Conservation (phyloP, 148 eudicot species). For the Chenopodium suecicum region DNA sequence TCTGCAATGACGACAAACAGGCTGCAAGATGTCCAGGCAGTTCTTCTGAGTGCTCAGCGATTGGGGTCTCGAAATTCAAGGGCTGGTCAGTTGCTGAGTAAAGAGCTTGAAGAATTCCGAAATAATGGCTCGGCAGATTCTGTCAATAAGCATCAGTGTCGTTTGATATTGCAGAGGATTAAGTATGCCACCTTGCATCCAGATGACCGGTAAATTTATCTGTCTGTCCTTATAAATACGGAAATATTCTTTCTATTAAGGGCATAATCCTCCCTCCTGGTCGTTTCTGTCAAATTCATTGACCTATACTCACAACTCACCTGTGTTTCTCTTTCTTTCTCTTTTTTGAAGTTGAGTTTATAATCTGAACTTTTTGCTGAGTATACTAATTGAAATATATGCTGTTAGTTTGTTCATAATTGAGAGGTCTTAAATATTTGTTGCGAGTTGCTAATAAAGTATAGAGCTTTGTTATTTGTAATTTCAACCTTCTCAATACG, state of each 20-base stretch:
- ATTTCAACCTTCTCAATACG: background rate
- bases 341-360: no score
- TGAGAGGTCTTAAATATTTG: background rate
- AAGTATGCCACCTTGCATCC: constrained; percentile 74
- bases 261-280: background rate
- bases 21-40: constrained; percentile 95
- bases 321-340: background rate
- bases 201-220: constrained; percentile 53
- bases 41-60: constrained; percentile 82
- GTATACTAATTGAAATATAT: no score
- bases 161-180: constrained; percentile 83
- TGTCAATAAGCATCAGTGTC: constrained; percentile 92
- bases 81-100: constrained; percentile 90
- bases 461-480: background rate
- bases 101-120: constrained; percentile 96
- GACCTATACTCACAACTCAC: background rate
- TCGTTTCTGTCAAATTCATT: no score
- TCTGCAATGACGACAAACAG: constrained; percentile 79
- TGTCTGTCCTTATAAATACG: background rate
- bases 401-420: background rate
- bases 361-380: no score
- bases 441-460: background rate
- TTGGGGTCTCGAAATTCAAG: constrained; percentile 90
- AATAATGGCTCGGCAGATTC: constrained; percentile 73
- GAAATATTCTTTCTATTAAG: background rate